Percentiles rank a stretch among this genome's conserved stretches.
phyloP scores from a whole-genome alignment of 2,329 filamentous ascomycete genomes.

The Verticillium klebahnii region DNA sequence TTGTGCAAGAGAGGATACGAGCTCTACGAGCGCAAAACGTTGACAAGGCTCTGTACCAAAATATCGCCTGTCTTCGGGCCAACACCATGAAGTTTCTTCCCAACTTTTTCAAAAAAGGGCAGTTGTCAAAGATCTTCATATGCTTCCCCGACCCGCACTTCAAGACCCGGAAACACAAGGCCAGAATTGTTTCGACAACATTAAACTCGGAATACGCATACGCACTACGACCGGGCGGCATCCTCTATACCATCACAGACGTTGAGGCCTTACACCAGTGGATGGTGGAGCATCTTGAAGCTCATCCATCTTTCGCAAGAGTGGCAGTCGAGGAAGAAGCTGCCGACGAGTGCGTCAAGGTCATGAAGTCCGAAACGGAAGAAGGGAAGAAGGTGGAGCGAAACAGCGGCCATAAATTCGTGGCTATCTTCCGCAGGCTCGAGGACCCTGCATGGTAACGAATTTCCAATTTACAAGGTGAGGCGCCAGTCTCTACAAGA shows the following conservation, averaged over 20 bases:
- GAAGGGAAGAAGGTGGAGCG: conserved; percentile 95
- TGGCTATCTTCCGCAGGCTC: conserved; percentile 78
- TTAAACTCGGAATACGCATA: conserved; percentile 93
- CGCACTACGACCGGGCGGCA: conserved; percentile 74
- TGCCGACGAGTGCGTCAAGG: conserved; percentile 63
- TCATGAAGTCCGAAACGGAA: conserved; percentile 83
- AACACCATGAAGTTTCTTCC: conserved; percentile 99
- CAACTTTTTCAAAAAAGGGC: conserved; percentile 82
- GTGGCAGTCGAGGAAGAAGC: conserved; percentile 64
- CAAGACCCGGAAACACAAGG: conserved; percentile 96
- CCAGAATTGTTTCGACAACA: conserved; percentile 83
- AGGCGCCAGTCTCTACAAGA: neutral
- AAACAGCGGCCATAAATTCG: conserved; percentile 86
- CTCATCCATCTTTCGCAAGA: conserved; percentile 74
- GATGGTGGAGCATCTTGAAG: conserved; percentile 85
- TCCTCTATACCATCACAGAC: conserved; percentile 95
- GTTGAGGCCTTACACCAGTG: conserved; percentile 90
- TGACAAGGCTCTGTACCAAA: conserved; percentile 62
- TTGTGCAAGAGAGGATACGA: conserved; percentile 80
- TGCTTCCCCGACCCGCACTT: conserved; percentile 99
- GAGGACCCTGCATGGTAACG: conserved; percentile 72
- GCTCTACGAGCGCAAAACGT: conserved; percentile 68
- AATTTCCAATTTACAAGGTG: neutral
- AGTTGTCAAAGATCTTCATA: conserved; percentile 89
- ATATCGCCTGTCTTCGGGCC: conserved; percentile 81